Evolutionary conservation across 2,329 filamentous ascomycete species (phyloP).

Genomic region (Penicillium brasilianum): DNA sequence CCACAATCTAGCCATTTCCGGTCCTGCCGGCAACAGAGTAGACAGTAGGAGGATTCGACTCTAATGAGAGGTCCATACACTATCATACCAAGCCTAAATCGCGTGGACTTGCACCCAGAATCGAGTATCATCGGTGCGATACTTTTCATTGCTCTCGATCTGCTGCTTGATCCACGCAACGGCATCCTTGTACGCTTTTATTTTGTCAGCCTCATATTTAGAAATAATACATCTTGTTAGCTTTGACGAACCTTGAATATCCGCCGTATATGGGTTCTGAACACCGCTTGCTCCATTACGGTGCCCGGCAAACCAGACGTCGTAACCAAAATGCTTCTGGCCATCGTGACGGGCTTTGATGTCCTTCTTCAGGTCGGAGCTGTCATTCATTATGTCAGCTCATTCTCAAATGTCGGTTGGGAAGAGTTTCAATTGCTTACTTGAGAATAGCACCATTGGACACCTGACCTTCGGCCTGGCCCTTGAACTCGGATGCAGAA

Average conservation of each 20-base stretch:
- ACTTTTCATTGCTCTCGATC: slow-evolving; percentile 29
- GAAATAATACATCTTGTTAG: not conserved
- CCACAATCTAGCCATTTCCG: not conserved
- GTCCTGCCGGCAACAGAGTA: not conserved
- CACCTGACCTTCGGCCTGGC: slow-evolving; percentile 27
- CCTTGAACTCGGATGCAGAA: slow-evolving; percentile 33
- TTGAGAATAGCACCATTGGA: slow-evolving; percentile 36
- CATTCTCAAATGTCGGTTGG: too few relatives aligned
- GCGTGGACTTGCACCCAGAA: slow-evolving; percentile 34
- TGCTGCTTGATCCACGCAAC: slow-evolving; percentile 38
- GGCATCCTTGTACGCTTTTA: slow-evolving; percentile 32
- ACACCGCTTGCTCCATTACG: slow-evolving; percentile 31
- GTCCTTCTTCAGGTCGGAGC: slow-evolving; percentile 25
- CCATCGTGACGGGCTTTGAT: slow-evolving; percentile 32
- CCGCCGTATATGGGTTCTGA: slow-evolving; percentile 25
- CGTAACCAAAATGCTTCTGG: slow-evolving; percentile 28
- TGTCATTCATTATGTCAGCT: not conserved
- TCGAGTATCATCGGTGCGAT: slow-evolving; percentile 36
- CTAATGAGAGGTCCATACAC: not conserved
- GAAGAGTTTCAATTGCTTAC: slow-evolving; percentile 17
- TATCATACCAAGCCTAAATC: slow-evolving; percentile 18
- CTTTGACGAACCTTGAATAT: slow-evolving; percentile 26
- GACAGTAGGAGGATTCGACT: not conserved
- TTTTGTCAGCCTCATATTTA: not conserved
- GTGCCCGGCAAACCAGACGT: slow-evolving; percentile 32